A percentile compares a stretch with the other conserved stretches of the same genome.
Evolutionary conservation across 192 early-diverging fungal genomes (phyloP).

Genomic region (Dispira simplex): DNA sequence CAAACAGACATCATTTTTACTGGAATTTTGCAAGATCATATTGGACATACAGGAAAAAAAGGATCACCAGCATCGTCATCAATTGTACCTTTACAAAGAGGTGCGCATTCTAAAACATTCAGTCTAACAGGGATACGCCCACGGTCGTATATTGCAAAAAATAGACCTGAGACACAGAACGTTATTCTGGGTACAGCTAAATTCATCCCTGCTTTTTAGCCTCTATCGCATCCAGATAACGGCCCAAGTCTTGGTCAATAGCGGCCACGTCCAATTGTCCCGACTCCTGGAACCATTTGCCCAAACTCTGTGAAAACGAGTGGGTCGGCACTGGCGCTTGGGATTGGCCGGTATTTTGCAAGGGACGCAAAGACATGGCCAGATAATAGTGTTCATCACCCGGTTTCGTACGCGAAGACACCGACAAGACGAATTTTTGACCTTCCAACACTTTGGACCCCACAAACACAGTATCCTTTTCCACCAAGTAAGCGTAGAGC

Average conservation of each 20-base stretch:
- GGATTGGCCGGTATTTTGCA: conserved; percentile 30
- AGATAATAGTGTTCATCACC: conserved; percentile 38
- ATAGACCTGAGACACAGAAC: too few relatives aligned
- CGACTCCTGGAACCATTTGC: conserved; percentile 48
- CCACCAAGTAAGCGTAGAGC: conserved; percentile 38
- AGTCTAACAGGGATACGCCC: too few relatives aligned
- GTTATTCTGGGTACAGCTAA: neutral
- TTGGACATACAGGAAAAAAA: too few relatives aligned
- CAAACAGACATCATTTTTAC: too few relatives aligned
- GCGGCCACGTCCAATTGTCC: conserved; percentile 36
- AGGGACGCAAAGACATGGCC: conserved; percentile 29
- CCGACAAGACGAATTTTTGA: conserved; percentile 35
- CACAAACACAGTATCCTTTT: conserved; percentile 51
- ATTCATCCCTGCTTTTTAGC: conserved; percentile 28
- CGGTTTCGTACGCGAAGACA: conserved; percentile 28
- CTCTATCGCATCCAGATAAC: conserved; percentile 29
- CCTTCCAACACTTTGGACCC: conserved; percentile 33
- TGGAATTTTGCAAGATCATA: too few relatives aligned
- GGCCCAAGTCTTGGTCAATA: conserved; percentile 35
- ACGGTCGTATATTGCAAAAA: too few relatives aligned
- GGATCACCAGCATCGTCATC: too few relatives aligned
- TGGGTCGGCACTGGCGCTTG: conserved; percentile 25
- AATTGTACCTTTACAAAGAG: too few relatives aligned
- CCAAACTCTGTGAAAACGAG: conserved; percentile 33
- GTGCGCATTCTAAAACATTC: too few relatives aligned